Evolutionary conservation across 257 asterid species (phyloP).

Genomic region (Capsicum baccatum): DNA sequence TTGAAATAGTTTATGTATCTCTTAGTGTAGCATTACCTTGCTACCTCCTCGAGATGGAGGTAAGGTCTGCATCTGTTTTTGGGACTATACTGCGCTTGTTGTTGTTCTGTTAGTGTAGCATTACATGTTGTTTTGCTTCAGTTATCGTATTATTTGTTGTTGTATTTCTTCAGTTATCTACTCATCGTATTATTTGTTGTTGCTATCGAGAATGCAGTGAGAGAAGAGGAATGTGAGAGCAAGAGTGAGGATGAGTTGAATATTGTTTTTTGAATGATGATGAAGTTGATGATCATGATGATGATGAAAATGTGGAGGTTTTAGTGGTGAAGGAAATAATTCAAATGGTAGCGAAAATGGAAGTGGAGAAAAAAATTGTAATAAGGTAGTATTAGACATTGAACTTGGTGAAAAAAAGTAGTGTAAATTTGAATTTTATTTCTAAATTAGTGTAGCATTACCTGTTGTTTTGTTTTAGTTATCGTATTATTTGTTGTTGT

Average conservation of each 20-base stretch:
- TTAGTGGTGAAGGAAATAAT: not conserved
- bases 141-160: too few relatives aligned
- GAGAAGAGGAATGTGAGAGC: slow-evolving; percentile 26
- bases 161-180: too few relatives aligned
- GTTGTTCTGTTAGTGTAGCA: too few relatives aligned
- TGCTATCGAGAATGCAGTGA: slow-evolving; percentile 23
- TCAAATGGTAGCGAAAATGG: not conserved
- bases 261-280: slow-evolving; percentile 47
- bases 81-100: too few relatives aligned
- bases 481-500: too few relatives aligned
- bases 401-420: not conserved
- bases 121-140: too few relatives aligned
- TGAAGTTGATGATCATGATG: not conserved
- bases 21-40: too few relatives aligned
- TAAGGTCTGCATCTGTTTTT: too few relatives aligned
- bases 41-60: too few relatives aligned
- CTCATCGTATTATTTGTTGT: too few relatives aligned
- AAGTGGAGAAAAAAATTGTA: slow-evolving; percentile 16
- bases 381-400: slow-evolving; percentile 24
- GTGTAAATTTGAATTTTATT: not conserved
- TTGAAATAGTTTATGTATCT: too few relatives aligned
- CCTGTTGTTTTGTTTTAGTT: too few relatives aligned
- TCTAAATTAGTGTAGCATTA: not conserved
- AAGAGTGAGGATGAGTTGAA: slow-evolving; percentile 47
- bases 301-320: not conserved